phyloP scores from a whole-genome alignment of 345 rosid species.

The Theobroma cacao region DNA sequence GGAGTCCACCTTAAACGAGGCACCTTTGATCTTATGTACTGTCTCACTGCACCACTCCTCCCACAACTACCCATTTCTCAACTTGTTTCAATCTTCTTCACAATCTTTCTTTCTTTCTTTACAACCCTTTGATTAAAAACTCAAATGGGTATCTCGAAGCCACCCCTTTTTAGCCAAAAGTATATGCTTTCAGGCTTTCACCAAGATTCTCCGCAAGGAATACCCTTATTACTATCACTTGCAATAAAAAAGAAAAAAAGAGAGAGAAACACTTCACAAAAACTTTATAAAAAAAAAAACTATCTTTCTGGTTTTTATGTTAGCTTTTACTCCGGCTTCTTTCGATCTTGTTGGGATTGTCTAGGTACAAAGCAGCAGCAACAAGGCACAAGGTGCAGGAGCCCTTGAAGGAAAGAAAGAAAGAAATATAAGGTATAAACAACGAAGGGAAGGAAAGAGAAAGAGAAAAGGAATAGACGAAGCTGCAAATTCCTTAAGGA shows the following conservation, averaged over 20 bases:
- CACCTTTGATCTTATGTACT: constrained; percentile 82
- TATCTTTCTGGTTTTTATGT: neutral
- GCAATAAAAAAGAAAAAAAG: neutral
- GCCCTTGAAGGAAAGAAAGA: neutral
- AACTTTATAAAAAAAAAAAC: neutral
- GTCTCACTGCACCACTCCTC: constrained; percentile 79
- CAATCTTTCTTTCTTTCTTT: neutral
- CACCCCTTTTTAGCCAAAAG: neutral
- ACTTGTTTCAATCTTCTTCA: neutral
- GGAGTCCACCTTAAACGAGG: constrained; percentile 98
- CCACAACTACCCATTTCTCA: constrained; percentile 63
- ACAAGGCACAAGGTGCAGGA: constrained; percentile 8
- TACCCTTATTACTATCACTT: neutral
- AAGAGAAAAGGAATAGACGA: constrained; percentile 40
- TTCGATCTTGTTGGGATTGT: constrained; percentile 13
- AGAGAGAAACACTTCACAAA: neutral
- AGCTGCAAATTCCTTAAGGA: constrained; percentile 48
- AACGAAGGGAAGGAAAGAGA: neutral
- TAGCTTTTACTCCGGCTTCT: neutral
- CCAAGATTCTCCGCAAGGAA: neutral
- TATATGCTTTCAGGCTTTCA: neutral
- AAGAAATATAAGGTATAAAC: neutral
- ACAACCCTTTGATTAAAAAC: constrained; percentile 1
- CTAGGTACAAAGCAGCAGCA: constrained; percentile 10
- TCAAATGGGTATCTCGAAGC: constrained; percentile 13